Base-by-base conservation (phyloP, 805 yeast species). In the Starmerella davenportii region DNA sequence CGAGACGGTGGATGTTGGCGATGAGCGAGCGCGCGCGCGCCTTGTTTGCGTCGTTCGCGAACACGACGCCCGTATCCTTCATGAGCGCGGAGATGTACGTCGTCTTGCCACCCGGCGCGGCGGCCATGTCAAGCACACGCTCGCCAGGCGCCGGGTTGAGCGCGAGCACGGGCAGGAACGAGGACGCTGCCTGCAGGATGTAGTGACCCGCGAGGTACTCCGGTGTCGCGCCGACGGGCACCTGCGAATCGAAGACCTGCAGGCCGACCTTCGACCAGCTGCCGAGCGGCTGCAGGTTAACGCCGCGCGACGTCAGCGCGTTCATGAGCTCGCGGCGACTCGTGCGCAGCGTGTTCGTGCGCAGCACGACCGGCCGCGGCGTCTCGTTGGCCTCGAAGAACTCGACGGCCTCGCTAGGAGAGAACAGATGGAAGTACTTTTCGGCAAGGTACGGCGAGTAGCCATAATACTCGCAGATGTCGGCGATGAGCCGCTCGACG, bases 181-280 rank as follows among this genome's bases (percentile, higher is more conserved):
- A 85, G 4, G 95, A 85, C 18, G 99, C 99, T 32, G 99, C 99
- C 62, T 90, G 99, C 52, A 90, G 64, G 45, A 90, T 90, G 62
- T 90, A 90, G 55, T 90, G 94, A 54, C 99, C 99, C 13, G 96
- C 93, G 54, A 90, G 66, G 57, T 90, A 90, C 62, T 90, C 99
- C 33, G 99, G 98, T 7, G 99, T 90, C 34, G 99, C 98, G 60
- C 99, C 99, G 50, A 90, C 80, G 33, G 99, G 98, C n/a, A 90
- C 96, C 59, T 85, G 96, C 19, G 96, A 85, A 56, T 90, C 99
- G 57, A 87, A 90, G 38, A 90, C 76, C 61, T 90, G 98, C 48
- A 90, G 66, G 45, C 99, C 99, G 37, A 90, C 96, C 61, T 90
- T 90, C 19, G 96, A 84, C 99, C 99, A 90, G 31, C 79, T 65